These are phyloP conservation scores for Leccinum pellstonianum DNA, from an alignment of 768 basidiomycete genomes.

Conservation along the genomic window DNA sequence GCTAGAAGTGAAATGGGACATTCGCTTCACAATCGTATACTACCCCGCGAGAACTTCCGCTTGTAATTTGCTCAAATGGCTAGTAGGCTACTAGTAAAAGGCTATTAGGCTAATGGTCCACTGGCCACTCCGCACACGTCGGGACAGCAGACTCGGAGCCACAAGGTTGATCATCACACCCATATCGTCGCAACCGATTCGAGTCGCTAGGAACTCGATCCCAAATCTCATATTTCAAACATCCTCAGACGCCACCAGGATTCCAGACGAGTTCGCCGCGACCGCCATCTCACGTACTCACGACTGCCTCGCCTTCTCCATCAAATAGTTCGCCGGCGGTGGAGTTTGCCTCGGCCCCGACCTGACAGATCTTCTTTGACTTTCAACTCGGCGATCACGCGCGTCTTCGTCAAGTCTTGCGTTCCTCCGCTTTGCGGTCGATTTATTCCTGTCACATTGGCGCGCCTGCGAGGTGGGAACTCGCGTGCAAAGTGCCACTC, in stretches of 20 bases:
- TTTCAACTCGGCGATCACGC: not conserved
- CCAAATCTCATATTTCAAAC: not conserved
- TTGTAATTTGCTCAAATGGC: too few species aligned
- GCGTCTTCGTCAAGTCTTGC: not conserved
- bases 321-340: not conserved
- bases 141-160: not conserved
- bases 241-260: not conserved
- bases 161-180: too few species aligned
- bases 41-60: too few species aligned
- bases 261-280: not conserved
- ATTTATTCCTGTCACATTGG: not conserved
- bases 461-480: not conserved
- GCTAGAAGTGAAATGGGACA: too few species aligned
- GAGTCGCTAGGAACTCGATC: not conserved
- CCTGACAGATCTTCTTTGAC: not conserved
- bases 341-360: not conserved
- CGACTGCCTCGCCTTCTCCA: not conserved
- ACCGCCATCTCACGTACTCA: not conserved
- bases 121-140: not conserved
- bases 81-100: too few species aligned
- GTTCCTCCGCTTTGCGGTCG: not conserved
- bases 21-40: too few species aligned
- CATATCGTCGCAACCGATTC: not conserved
- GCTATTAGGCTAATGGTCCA: not conserved
- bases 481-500: not conserved